These are phyloP conservation scores for Candida glucosophila DNA, from an alignment of 1,139 yeast genomes.

Conservation along the genomic window DNA sequence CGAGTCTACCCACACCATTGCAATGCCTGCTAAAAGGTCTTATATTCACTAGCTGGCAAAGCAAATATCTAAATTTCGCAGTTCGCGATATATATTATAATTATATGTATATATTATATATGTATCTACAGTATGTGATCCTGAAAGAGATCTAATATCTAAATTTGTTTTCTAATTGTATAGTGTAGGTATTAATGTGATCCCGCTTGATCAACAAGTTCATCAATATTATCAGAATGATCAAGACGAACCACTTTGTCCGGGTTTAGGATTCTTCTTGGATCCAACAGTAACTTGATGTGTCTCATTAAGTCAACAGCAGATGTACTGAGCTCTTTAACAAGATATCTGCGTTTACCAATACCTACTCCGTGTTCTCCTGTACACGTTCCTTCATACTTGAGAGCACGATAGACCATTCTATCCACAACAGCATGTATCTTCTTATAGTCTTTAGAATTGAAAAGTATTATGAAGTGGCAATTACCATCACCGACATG, in stretches of 20 bases:
- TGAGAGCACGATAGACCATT: slow-evolving; percentile 41
- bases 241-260: slow-evolving; percentile 35
- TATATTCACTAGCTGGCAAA: no score
- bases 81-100: no score
- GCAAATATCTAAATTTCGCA: no score
- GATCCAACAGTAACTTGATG: slow-evolving; percentile 31
- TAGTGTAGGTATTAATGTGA: no score
- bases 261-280: slow-evolving; percentile 33
- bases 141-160: no score
- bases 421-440: slow-evolving; percentile 35
- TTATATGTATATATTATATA: no score
- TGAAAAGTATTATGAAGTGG: slow-evolving; percentile 44
- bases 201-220: slow-evolving; percentile 18
- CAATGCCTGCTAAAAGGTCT: no score
- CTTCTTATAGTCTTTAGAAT: slow-evolving; percentile 30
- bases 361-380: slow-evolving; percentile 45
- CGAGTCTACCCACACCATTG: slow-evolving; percentile 35
- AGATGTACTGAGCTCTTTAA: slow-evolving; percentile 25
- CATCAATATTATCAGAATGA: slow-evolving; percentile 27
- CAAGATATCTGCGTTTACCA: slow-evolving; percentile 33
- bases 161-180: no score
- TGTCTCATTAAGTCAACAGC: slow-evolving; percentile 38
- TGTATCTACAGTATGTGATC: no score
- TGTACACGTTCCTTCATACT: slow-evolving; percentile 36
- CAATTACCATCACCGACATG: slow-evolving; percentile 62